Evolutionary conservation across 2,329 filamentous ascomycete species (phyloP).

Genomic region (Metarhizium humberi): DNA sequence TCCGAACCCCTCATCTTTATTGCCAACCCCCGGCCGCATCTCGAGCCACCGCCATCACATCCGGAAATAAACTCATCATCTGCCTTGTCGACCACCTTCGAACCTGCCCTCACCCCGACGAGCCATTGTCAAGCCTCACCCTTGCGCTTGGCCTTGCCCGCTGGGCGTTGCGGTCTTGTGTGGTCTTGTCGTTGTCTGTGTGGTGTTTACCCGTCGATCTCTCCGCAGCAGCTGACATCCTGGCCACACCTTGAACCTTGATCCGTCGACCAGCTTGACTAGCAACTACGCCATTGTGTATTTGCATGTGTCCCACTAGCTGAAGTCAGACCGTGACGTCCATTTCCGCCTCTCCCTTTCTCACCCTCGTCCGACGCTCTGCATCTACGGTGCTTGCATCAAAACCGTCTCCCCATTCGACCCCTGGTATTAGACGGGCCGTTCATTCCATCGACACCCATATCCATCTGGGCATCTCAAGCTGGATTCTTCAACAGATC

Average conservation of each 20-base stretch:
- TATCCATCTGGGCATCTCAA: slow-evolving; percentile 17
- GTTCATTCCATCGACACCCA: slow-evolving; percentile 6
- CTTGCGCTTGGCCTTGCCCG: neutral
- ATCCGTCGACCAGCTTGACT: neutral
- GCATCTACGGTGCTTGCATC: neutral
- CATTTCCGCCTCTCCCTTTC: slow-evolving; percentile 10
- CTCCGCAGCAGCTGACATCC: neutral
- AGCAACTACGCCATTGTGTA: neutral
- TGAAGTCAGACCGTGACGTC: neutral
- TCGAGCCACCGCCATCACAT: neutral
- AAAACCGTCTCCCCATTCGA: neutral
- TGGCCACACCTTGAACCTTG: neutral
- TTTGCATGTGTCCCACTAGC: slow-evolving; percentile 7
- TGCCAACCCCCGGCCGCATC: neutral
- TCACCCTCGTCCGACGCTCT: slow-evolving; percentile 10
- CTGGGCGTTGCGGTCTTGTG: neutral
- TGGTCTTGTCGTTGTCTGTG: neutral
- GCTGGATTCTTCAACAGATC: slow-evolving; percentile 42
- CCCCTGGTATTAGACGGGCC: slow-evolving; percentile 6
- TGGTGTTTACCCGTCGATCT: neutral
- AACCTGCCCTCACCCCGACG: neutral
- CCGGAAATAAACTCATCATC: neutral
- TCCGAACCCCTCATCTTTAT: slow-evolving; percentile 2
- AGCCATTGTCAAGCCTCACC: neutral
- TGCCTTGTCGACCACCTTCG: neutral